These are phyloP conservation scores for Cercophora sp. DNA, from an alignment of 495 filamentous ascomycete genomes.

Conservation along the genomic window DNA sequence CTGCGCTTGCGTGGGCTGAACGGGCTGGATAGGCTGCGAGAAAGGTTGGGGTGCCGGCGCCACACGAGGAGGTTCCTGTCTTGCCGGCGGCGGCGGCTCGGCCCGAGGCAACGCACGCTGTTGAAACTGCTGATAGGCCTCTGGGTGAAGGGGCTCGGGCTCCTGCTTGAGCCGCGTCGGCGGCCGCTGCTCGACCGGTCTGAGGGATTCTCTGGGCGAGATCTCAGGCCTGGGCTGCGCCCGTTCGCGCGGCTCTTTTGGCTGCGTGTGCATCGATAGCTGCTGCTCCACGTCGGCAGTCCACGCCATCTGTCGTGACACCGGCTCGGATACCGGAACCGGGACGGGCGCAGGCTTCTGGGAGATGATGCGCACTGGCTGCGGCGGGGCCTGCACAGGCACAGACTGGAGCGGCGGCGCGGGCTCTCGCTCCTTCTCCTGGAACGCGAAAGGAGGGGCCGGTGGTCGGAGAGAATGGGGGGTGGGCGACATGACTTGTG, in stretches of 20 bases:
- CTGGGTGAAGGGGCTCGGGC: conserved; percentile 32
- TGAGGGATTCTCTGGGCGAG: conserved; percentile 27
- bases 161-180: conserved; percentile 44
- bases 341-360: conserved; percentile 23
- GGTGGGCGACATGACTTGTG: conserved; percentile 38
- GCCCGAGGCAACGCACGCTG: conserved; percentile 31
- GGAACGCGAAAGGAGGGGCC: conserved; percentile 22
- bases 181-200: conserved; percentile 24
- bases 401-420: conserved; percentile 3
- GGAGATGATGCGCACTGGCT: too few relatives aligned
- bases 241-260: conserved; percentile 17
- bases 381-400: conserved; percentile 16
- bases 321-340: conserved; percentile 21
- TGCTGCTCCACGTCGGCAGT: conserved; percentile 17
- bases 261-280: conserved; percentile 19
- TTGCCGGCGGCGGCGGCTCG: conserved; percentile 36
- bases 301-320: conserved; percentile 21
- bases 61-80: conserved; percentile 42
- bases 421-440: conserved; percentile 28
- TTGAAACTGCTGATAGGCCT: conserved; percentile 27
- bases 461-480: conserved; percentile 33
- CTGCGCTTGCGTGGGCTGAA: conserved; percentile 28
- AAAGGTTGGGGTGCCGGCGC: conserved; percentile 31
- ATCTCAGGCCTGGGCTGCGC: conserved; percentile 21
- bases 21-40: too few relatives aligned